These are phyloP conservation scores for Botrytis cinerea DNA, from an alignment of 2,329 filamentous ascomycete species.

Conservation along the genomic window DNA sequence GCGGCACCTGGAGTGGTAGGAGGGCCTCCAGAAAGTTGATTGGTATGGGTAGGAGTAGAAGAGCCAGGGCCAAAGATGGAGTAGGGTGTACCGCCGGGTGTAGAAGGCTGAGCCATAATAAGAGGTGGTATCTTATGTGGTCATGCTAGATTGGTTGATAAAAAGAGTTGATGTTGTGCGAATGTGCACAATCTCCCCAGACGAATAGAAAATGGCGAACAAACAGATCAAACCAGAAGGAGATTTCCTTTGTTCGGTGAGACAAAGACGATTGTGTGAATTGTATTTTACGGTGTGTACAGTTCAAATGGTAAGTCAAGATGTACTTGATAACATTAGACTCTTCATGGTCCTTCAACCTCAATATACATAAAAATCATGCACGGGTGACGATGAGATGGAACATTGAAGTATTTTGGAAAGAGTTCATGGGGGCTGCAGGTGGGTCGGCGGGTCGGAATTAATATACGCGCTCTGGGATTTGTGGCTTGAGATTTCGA, in stretches of 20 bases:
- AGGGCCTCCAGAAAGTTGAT: constrained; percentile 30
- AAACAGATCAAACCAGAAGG: neutral
- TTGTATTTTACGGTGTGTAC: neutral
- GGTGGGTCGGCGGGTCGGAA: constrained; percentile 14
- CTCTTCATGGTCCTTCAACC: constrained; percentile 8
- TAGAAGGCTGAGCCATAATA: constrained; percentile 50
- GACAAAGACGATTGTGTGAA: neutral
- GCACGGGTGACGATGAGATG: constrained; percentile 14
- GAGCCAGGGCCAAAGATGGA: constrained; percentile 52
- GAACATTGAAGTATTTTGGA: neutral
- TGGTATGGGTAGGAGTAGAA: constrained; percentile 25
- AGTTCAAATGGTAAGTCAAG: neutral
- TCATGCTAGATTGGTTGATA: constrained; percentile 29
- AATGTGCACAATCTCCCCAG: constrained; percentile 18
- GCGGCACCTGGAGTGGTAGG: constrained; percentile 50
- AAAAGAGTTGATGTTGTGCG: constrained; percentile 17
- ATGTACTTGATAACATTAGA: constrained; percentile 11
- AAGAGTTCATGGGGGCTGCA: neutral
- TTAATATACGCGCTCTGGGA: constrained; percentile 2
- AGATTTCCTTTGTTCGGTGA: neutral
- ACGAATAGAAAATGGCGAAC: constrained; percentile 4
- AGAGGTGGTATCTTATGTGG: constrained; percentile 23
- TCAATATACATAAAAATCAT: constrained; percentile 14
- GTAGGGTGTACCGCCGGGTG: constrained; percentile 45
- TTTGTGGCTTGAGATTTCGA: neutral